phyloP scores from a whole-genome alignment of 352 stramenopile genomes.

The Globisporangium nagaii region DNA sequence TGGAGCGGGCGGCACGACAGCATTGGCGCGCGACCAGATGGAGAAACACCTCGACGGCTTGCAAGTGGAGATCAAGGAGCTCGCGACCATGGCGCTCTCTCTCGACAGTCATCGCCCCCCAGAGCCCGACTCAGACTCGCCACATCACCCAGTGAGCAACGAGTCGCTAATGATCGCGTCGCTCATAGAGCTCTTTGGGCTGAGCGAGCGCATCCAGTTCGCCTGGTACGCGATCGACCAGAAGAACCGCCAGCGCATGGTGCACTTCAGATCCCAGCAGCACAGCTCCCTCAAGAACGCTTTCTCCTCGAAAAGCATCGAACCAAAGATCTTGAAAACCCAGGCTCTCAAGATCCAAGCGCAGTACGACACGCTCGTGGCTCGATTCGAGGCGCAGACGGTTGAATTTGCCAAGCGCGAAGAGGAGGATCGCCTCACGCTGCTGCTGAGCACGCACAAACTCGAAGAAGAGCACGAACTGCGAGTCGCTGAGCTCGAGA shows the following conservation, averaged over 20 bases:
- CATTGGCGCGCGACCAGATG: conserved; percentile 22
- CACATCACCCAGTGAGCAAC: not conserved
- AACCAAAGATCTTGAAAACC: not conserved
- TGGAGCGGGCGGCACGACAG: conserved; percentile 16
- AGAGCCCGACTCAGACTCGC: not conserved
- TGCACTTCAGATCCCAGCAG: conserved; percentile 15
- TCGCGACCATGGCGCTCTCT: not conserved
- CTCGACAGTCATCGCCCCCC: no score
- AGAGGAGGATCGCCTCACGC: conserved; percentile 7
- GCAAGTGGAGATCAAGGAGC: conserved; percentile 21
- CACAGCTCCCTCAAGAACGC: no score
- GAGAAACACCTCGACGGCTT: conserved; percentile 42
- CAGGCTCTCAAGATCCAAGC: not conserved
- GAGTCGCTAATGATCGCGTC: conserved; percentile 8
- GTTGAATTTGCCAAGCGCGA: conserved; percentile 8
- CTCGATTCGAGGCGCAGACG: conserved; percentile 1
- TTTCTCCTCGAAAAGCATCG: no score
- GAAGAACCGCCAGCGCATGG: conserved; percentile 32
- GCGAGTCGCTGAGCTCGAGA: not conserved
- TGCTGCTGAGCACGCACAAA: conserved; percentile 3
- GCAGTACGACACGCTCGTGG: not conserved
- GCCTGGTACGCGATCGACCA: conserved; percentile 45
- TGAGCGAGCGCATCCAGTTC: conserved; percentile 43
- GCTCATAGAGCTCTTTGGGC: conserved; percentile 30
- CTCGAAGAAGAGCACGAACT: conserved; percentile 6